Evolutionary conservation across 2,329 filamentous ascomycete species (phyloP).

Genomic region (Apiospora sp.): DNA sequence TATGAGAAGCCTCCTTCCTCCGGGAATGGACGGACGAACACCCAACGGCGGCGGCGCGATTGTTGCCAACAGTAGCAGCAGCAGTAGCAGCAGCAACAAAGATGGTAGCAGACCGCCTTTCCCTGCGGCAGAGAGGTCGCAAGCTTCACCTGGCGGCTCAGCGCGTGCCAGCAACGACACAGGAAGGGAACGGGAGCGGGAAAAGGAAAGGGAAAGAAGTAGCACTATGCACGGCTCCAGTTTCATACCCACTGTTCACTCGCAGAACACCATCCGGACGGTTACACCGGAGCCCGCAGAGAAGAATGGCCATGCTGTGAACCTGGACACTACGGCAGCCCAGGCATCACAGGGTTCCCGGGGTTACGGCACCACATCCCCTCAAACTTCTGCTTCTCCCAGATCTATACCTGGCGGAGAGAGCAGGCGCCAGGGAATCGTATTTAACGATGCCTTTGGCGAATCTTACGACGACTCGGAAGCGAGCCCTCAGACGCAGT

Average conservation of each 20-base stretch:
- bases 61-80: conserved; percentile 26
- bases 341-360: conserved; percentile 42
- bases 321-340: conserved; percentile 35
- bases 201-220: conserved; percentile 27
- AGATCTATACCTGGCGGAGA: conserved; percentile 55
- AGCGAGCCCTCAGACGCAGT: conserved; percentile 50
- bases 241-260: conserved; percentile 39
- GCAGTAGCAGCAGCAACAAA: conserved; percentile 1
- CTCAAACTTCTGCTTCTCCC: conserved; percentile 58
- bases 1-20: conserved; percentile 53
- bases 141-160: conserved; percentile 40
- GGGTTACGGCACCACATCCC: conserved; percentile 46
- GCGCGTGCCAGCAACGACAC: conserved; percentile 34
- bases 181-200: conserved; percentile 33
- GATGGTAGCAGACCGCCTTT: conserved; percentile 13
- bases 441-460: conserved; percentile 65
- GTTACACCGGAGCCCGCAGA: conserved; percentile 70
- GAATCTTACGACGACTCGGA: conserved; percentile 58
- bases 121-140: conserved; percentile 38
- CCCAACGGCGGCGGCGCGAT: conserved; percentile 48
- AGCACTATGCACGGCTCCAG: conserved; percentile 34
- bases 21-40: conserved; percentile 55
- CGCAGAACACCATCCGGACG: conserved; percentile 63
- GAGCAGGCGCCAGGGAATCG: conserved; percentile 63
- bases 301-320: conserved; percentile 31